Base-by-base conservation (phyloP, 768 basidiomycete genomes). In the Cubamyces lactineus region DNA sequence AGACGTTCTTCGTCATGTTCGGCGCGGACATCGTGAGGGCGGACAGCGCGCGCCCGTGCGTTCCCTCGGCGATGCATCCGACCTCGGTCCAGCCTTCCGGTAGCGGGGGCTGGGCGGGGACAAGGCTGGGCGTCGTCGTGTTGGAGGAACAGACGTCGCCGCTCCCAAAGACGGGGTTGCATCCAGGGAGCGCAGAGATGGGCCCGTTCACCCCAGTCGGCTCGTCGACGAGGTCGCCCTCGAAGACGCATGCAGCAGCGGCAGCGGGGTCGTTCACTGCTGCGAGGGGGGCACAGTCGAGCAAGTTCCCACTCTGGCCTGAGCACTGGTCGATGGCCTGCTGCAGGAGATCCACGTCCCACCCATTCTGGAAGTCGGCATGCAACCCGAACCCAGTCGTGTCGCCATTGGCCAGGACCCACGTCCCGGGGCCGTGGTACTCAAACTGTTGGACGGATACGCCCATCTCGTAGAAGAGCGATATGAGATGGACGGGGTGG, bases 391-490 rank as follows among this genome's bases (percentile, higher is more conserved):
- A 55, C 17, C 67, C 67, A 39, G 65, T 69, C 45, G 67, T 63
- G 66, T 71, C 67, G 40, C 70, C 68, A 53, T 64, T 67, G 16
- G 66, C 59, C 46, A 67, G 45, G 40, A 67, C 69, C 64, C 66
- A 70, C 17, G 69, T 57, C 28, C 65, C 65, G 30, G 45, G 21
- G 38, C 69, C 69, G 61, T 57, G 59, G 65, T 64, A 66, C 34
- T 41, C 24, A 49, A 59, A 67, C 46, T 56, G 16, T 49, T 47
- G 38, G 42, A 65, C 63, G 24, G 50, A 41, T 50, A 70, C 57
- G 54, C 59, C 17, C 66, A 64, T 63, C 64, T 70, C 69, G 64
- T 68, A 70, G 67, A 70, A 70, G 61, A 70, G 67, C 39, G 65
- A 66, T 59, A 70, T 64, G 42, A 68, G 63, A 59, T 68, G 69